Conservation (phyloP, 352 stramenopile genomes). For the Phytopythium boreale region DNA sequence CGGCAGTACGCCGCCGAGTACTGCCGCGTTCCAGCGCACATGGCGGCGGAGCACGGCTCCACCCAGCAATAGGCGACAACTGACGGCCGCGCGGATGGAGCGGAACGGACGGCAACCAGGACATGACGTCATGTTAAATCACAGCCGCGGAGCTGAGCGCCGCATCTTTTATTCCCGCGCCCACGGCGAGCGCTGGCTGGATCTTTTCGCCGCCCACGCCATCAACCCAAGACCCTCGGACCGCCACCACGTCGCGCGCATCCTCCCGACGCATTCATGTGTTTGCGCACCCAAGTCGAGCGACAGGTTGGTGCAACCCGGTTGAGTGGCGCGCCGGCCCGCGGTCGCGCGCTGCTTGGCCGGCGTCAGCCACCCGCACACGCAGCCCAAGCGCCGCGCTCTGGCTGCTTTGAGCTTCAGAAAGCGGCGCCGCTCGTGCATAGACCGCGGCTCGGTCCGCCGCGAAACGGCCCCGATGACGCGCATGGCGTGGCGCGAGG, state of each 20-base stretch:
- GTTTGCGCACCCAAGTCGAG: conserved; percentile 1
- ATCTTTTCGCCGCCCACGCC: not conserved
- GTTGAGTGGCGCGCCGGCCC: not conserved
- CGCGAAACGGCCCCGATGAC: conserved; percentile 1
- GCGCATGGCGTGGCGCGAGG: not conserved
- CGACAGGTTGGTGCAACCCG: not conserved
- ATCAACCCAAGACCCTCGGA: not conserved
- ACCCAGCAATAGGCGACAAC: not conserved
- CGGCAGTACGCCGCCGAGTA: conserved; percentile 26
- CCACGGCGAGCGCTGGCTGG: not conserved
- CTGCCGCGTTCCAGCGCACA: conserved; percentile 22
- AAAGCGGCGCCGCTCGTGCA: not conserved
- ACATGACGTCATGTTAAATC: not conserved
- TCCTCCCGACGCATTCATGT: not conserved
- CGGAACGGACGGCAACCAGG: not conserved
- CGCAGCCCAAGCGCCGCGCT: not conserved
- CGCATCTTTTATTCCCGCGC: conserved; percentile 3
- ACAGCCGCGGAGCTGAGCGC: not conserved
- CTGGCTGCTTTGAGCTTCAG: not conserved
- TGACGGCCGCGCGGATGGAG: not conserved
- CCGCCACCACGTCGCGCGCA: not conserved
- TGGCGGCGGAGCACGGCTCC: conserved; percentile 1
- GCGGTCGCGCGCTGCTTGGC: not conserved
- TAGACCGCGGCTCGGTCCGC: not conserved
- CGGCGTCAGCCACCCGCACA: not conserved